These are phyloP conservation scores for Piper betle DNA, from an alignment of 164 flowering plant species.

Conservation along the genomic window DNA sequence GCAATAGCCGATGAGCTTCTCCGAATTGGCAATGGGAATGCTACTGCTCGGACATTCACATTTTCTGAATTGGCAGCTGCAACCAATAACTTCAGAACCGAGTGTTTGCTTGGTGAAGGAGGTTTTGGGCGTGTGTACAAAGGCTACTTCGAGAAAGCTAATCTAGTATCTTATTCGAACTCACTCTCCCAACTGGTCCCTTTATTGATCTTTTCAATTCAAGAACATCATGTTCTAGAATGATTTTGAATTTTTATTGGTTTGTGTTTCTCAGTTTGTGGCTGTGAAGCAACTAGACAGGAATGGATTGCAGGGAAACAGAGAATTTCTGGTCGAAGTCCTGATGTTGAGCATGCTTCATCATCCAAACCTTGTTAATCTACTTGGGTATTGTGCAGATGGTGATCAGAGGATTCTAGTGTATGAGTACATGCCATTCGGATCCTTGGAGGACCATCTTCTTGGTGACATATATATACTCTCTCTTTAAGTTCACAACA, in stretches of 20 bases:
- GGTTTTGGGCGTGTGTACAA: conserved; percentile 83
- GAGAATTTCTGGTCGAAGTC: conserved; percentile 78
- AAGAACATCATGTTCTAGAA: too few relatives aligned
- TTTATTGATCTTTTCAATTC: too few relatives aligned
- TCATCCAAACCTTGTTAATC: conserved; percentile 50
- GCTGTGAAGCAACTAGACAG: conserved; percentile 78
- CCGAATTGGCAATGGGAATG: conserved; percentile 42
- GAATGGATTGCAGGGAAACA: conserved; percentile 76
- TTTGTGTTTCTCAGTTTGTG: conserved; percentile 30
- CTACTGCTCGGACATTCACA: conserved; percentile 36
- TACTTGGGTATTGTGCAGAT: conserved; percentile 75
- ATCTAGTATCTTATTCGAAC: conserved; percentile 22
- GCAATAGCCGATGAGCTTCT: conserved; percentile 35
- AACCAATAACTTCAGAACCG: conserved; percentile 44
- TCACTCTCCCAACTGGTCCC: neutral
- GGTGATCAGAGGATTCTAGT: conserved; percentile 70
- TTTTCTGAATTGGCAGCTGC: conserved; percentile 46
- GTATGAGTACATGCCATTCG: conserved; percentile 64
- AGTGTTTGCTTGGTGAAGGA: conserved; percentile 62
- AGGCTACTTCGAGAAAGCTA: conserved; percentile 29
- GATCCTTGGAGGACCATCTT: conserved; percentile 78
- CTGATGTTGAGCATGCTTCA: conserved; percentile 64
- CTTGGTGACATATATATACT: conserved; percentile 44
- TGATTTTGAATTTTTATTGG: neutral
- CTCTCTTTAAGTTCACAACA: neutral